Evolutionary conservation across 768 basidiomycete genomes (phyloP).

Genomic region (Hericium rajendrae): DNA sequence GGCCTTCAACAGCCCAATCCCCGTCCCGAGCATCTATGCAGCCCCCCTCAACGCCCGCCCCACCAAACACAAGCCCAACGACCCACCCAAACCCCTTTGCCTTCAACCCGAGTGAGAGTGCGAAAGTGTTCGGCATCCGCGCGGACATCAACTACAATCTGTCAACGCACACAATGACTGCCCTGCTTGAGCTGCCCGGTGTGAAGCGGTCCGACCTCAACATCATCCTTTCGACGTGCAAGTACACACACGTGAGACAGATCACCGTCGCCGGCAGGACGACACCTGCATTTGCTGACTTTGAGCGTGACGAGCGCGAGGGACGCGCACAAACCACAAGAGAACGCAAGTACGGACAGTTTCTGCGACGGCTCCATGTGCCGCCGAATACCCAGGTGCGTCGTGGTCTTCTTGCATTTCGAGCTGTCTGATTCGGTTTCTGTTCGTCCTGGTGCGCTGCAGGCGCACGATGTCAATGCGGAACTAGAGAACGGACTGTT

Average conservation of each 20-base stretch:
- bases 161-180: conserved; percentile 40
- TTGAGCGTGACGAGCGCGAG: conserved; percentile 13
- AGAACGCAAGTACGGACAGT: conserved; percentile 47
- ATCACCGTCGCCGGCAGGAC: conserved; percentile 44
- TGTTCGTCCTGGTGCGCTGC: conserved; percentile 10
- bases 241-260: conserved; percentile 53
- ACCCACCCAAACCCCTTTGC: no score
- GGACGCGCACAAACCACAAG: conserved; percentile 24
- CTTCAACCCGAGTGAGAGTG: no score
- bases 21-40: not conserved
- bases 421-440: conserved; percentile 7
- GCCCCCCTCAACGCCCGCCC: not conserved
- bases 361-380: conserved; percentile 42
- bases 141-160: conserved; percentile 52
- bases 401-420: conserved; percentile 11
- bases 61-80: not conserved
- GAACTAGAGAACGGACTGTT: conserved; percentile 55
- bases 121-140: conserved; percentile 35
- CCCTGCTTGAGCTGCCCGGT: conserved; percentile 63
- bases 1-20: not conserved
- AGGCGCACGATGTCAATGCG: conserved; percentile 47
- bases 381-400: conserved; percentile 48
- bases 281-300: conserved; percentile 29
- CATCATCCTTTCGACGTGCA: conserved; percentile 50
- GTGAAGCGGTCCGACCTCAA: conserved; percentile 47